Evolutionary conservation across 805 yeast species (phyloP).

Genomic region (Candida insectalens): DNA sequence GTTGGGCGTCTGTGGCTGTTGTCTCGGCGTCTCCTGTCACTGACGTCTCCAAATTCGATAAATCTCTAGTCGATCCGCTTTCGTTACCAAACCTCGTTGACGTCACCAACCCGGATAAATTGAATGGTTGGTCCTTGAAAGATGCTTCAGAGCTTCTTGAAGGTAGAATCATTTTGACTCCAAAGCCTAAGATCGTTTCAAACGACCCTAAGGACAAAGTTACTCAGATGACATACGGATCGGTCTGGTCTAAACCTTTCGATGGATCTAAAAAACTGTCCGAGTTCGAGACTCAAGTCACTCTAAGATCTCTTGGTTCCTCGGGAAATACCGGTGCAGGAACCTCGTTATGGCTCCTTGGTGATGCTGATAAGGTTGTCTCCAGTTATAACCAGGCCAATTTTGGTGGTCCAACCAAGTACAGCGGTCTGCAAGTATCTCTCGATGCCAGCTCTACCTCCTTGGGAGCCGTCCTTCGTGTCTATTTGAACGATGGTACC

Average conservation of each 20-base stretch:
- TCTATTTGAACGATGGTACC: constrained; percentile 52
- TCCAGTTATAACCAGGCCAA: constrained; percentile 24
- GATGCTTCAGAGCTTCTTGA: constrained; percentile 34
- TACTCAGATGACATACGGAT: constrained; percentile 31
- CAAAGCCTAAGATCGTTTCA: constrained; percentile 22
- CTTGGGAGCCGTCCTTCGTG: constrained; percentile 43
- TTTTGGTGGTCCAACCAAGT: constrained; percentile 48
- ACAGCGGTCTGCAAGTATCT: constrained; percentile 55
- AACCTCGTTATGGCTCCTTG: constrained; percentile 46
- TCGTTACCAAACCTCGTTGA: constrained; percentile 19
- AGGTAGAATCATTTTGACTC: constrained; percentile 47
- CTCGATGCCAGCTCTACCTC: constrained; percentile 39
- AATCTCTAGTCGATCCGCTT: constrained; percentile 4
- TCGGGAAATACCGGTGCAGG: constrained; percentile 45
- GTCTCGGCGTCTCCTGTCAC: background rate
- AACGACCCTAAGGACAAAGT: constrained; percentile 15
- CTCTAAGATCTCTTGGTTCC: constrained; percentile 52
- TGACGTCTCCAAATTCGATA: background rate
- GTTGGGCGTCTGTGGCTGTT: background rate
- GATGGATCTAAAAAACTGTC: constrained; percentile 11
- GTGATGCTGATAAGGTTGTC: constrained; percentile 23
- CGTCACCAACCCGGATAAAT: constrained; percentile 12
- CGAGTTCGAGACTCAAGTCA: constrained; percentile 42
- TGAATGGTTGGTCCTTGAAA: constrained; percentile 34
- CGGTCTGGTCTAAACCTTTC: constrained; percentile 31